phyloP scores from a whole-genome alignment of 2,329 filamentous ascomycete genomes.

The Penicillium freii region DNA sequence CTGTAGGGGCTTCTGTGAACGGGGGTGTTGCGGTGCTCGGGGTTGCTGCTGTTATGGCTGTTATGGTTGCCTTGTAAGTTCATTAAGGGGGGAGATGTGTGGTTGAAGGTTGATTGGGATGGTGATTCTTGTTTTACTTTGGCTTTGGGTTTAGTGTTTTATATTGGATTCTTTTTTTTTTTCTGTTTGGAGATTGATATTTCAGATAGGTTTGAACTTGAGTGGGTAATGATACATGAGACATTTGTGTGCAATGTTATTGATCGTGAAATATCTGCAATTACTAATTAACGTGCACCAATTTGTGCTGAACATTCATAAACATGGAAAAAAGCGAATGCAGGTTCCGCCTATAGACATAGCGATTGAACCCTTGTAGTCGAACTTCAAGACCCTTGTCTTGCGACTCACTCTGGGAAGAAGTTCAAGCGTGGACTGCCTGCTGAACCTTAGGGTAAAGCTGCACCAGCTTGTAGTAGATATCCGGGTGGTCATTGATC shows the following conservation, averaged over 20 bases:
- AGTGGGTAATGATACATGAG: constrained; percentile 22
- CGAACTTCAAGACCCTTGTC: background rate
- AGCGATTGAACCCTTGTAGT: background rate
- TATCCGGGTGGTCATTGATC: constrained; percentile 74
- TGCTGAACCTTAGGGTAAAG: constrained; percentile 83
- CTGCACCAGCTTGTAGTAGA: constrained; percentile 74
- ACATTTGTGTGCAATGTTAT: background rate
- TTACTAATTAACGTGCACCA: background rate
- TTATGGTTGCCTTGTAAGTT: constrained; percentile 23
- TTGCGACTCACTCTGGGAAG: background rate
- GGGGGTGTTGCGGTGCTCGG: constrained; percentile 16
- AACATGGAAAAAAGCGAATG: background rate
- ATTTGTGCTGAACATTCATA: background rate
- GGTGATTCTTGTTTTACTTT: background rate
- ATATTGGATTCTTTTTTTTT: constrained; percentile 2
- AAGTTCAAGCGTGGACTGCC: constrained; percentile 64
- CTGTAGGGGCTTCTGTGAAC: constrained; percentile 8
- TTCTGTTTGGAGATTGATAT: background rate
- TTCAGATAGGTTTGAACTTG: background rate
- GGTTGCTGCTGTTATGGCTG: constrained; percentile 23
- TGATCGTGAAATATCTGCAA: background rate
- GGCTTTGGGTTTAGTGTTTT: background rate
- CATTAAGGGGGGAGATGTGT: too few species aligned
- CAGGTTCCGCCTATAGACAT: background rate
- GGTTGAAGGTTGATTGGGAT: too few species aligned